Evolutionary conservation across 768 basidiomycete genomes (phyloP).

Genomic region (Leucocoprinus sp.): DNA sequence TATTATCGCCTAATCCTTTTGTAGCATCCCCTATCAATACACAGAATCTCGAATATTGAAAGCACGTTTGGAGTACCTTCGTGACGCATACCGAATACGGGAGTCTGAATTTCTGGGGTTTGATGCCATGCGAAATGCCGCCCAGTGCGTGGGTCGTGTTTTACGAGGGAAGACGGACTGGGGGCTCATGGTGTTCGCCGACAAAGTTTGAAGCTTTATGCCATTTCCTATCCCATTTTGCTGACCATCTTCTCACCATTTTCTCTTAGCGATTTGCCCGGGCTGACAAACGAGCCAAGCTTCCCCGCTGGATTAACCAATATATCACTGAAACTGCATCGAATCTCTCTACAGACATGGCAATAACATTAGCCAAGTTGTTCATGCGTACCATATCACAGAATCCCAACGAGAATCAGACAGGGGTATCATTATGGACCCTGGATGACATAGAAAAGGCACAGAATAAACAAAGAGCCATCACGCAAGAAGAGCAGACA

Average conservation of each 20-base stretch:
- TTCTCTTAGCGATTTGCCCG: slow-evolving; percentile 73
- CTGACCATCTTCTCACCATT: neutral
- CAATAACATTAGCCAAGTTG: slow-evolving; percentile 84
- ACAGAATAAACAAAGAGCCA: slow-evolving; percentile 72
- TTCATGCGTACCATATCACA: slow-evolving; percentile 99
- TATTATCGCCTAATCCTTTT: slow-evolving; percentile 12
- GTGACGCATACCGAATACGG: slow-evolving; percentile 96
- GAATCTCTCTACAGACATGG: slow-evolving; percentile 98
- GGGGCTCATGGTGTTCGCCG: slow-evolving; percentile 99
- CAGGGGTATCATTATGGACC: slow-evolving; percentile 92
- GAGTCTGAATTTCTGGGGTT: slow-evolving; percentile 99
- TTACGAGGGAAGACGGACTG: slow-evolving; percentile 98
- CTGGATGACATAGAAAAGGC: slow-evolving; percentile 84
- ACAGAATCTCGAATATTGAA: slow-evolving; percentile 97
- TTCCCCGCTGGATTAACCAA: slow-evolving; percentile 98
- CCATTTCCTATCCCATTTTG: neutral
- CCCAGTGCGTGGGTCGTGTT: slow-evolving; percentile 97
- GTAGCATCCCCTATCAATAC: slow-evolving; percentile 92
- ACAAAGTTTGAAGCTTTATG: slow-evolving; percentile 57
- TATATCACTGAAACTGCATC: slow-evolving; percentile 98
- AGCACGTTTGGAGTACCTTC: slow-evolving; percentile 92
- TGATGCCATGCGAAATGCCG: slow-evolving; percentile 98
- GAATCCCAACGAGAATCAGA: slow-evolving; percentile 93
- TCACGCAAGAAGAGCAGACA: slow-evolving; percentile 42
- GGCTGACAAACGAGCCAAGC: slow-evolving; percentile 88